phyloP scores from a whole-genome alignment of 1,284 basidiomycete species.

The Trichosporon ovoides region DNA sequence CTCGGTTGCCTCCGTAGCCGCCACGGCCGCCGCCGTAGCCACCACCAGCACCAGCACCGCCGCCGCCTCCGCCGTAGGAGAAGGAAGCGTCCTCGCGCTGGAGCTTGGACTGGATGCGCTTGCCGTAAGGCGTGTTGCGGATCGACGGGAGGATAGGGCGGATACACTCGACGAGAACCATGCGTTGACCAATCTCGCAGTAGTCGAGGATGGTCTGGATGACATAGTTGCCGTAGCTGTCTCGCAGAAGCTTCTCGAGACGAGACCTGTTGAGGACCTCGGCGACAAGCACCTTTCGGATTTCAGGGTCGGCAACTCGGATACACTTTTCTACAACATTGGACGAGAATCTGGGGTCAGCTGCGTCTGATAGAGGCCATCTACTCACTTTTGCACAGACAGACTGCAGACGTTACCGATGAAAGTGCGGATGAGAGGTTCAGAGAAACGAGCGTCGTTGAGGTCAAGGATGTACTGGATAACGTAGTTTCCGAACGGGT shows the following conservation, averaged over 20 bases:
- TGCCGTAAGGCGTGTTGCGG: constrained; percentile 94
- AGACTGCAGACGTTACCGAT: constrained; percentile 94
- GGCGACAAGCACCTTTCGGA: constrained; percentile 90
- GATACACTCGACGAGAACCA: constrained; percentile 80
- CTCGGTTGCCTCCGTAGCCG: constrained; percentile 32
- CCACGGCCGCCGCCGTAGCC: constrained; percentile 50
- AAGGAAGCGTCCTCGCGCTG: constrained; percentile 76
- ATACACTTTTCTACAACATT: constrained; percentile 64
- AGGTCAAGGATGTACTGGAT: constrained; percentile 89
- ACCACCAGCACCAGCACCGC: constrained; percentile 32
- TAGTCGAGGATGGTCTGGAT: constrained; percentile 94
- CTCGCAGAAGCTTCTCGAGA: constrained; percentile 87
- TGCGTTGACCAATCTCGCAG: constrained; percentile 81
- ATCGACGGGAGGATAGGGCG: constrained; percentile 93
- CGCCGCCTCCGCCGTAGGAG: constrained; percentile 54
- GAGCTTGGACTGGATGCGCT: constrained; percentile 94
- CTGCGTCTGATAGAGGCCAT: too few species aligned
- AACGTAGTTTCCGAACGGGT: constrained; percentile 73
- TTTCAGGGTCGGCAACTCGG: constrained; percentile 90
- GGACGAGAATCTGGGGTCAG: constrained; percentile 36
- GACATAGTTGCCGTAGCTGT: constrained; percentile 93
- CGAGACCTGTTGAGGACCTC: constrained; percentile 91
- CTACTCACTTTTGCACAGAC: constrained; percentile 97
- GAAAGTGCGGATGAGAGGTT: constrained; percentile 96
- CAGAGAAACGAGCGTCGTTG: constrained; percentile 96